Base-by-base conservation (phyloP, 257 asterid genomes). In the Plectranthus barbatus region DNA sequence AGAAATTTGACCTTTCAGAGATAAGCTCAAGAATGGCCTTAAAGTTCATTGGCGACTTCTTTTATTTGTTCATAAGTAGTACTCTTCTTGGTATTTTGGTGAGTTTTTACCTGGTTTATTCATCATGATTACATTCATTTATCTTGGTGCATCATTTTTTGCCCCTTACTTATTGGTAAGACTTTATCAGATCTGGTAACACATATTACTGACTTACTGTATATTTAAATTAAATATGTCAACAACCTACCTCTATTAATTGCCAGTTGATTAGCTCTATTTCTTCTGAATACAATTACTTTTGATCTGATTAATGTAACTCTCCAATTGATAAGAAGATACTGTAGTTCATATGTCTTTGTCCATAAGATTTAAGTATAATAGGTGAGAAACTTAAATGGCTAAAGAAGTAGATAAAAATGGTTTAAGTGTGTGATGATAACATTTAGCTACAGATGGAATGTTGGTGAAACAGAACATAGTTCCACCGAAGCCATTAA, bases 81-180 rank as follows among this genome's bases (percentile, higher is more conserved):
- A 86, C 97, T 46, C 45, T 86, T 56, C 77, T 89, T 0, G 95
- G 97, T 36, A 84, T 84, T 53, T 0, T 44, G 72, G 97, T 89
- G 65, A 68, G 44, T 40, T 50, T n/a, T 60, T 60, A 41, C 67
- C 60, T 31, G 40, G 45, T 36, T 49, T 10, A 9, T 26, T 29
- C 17, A 36, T 45, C 47, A 36, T 52, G 15, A 64, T 61, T 62
- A 48, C 56, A 62, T 18, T n/a, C 23, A 15, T 12, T 14, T 17
- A 37, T n/a, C 15, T 17, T 48, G 39, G 7, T 36, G 31, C 14
- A 13, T 56, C 21, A 29, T 21, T 13, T 13, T 49, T 26, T 17
- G 17, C 24, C n/a, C 8, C 57, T 46, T 26, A 15, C 33, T 14
- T 5, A 41, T 18, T 3, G 13, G 5, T 24, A 37, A 29, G 65